Evolutionary conservation across 768 basidiomycete species (phyloP).

Genomic region (Pleurotus cornucopiae): DNA sequence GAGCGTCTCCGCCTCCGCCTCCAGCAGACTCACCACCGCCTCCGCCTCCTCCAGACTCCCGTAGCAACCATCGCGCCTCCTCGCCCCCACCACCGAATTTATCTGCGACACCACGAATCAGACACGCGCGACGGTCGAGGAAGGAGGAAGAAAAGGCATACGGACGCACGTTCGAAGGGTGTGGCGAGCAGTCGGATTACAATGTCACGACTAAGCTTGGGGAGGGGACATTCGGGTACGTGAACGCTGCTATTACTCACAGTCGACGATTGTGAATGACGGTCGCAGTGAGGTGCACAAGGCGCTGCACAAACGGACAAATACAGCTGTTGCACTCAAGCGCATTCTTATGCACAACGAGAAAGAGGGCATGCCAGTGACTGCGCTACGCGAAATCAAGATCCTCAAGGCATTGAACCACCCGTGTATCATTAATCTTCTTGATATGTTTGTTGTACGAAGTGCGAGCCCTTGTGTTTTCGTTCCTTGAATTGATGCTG

Average conservation of each 20-base stretch:
- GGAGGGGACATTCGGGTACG: conserved; percentile 95
- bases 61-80: conserved; percentile 26
- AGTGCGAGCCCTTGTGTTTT: conserved; percentile 37
- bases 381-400: conserved; percentile 95
- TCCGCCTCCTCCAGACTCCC: conserved; percentile 29
- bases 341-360: conserved; percentile 96
- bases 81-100: conserved; percentile 18
- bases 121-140: conserved; percentile 40
- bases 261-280: conserved; percentile 10
- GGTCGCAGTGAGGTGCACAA: conserved; percentile 81
- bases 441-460: conserved; percentile 89
- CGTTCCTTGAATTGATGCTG: neutral
- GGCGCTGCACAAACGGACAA: conserved; percentile 62
- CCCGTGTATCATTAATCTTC: conserved; percentile 77
- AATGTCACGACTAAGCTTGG: conserved; percentile 83
- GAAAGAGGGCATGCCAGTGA: conserved; percentile 95
- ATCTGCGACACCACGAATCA: conserved; percentile 36
- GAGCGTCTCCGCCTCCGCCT: conserved; percentile 16
- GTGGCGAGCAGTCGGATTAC: conserved; percentile 73
- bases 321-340: conserved; percentile 78
- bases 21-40: conserved; percentile 26
- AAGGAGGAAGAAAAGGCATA: conserved; percentile 69
- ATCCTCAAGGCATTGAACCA: conserved; percentile 90
- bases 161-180: conserved; percentile 63
- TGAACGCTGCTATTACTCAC: conserved; percentile 15